phyloP scores from a whole-genome alignment of 345 rosid species.

The Eucalyptus cladocalyx region DNA sequence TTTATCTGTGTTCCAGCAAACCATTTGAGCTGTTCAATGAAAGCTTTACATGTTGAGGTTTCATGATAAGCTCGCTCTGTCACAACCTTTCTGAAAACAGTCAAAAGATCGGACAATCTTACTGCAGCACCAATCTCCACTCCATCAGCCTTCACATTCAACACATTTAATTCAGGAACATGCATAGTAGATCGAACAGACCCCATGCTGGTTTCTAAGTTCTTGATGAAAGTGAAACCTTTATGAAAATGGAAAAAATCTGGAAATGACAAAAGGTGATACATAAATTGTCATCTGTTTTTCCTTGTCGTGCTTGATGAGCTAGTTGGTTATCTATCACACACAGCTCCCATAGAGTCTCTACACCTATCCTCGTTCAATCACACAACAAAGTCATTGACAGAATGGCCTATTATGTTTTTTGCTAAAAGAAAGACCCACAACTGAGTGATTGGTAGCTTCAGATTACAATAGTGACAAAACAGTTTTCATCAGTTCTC shows the following conservation, averaged over 20 bases:
- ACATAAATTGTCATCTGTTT: neutral
- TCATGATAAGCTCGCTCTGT: slow-evolving; percentile 44
- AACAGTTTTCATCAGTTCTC: neutral
- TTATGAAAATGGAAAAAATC: neutral
- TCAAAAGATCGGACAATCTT: slow-evolving; percentile 60
- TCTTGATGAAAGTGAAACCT: neutral
- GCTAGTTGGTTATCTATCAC: neutral
- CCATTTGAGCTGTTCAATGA: slow-evolving; percentile 87
- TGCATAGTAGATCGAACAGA: slow-evolving; percentile 22
- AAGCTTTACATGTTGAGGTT: slow-evolving; percentile 75
- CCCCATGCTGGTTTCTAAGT: neutral
- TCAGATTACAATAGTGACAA: neutral
- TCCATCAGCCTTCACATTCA: slow-evolving; percentile 66
- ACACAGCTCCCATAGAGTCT: neutral
- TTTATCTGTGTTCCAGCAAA: slow-evolving; percentile 92
- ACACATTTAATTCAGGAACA: slow-evolving; percentile 60
- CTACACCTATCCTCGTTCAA: neutral
- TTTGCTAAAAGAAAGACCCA: neutral
- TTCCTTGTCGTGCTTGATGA: neutral
- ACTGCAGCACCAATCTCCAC: slow-evolving; percentile 84
- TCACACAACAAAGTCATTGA: neutral
- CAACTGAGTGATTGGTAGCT: neutral
- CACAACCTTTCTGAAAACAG: slow-evolving; percentile 36
- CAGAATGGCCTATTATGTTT: neutral
- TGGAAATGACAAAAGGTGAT: neutral